phyloP scores from a whole-genome alignment of 768 basidiomycete genomes.

The Nidula microcarpa region DNA sequence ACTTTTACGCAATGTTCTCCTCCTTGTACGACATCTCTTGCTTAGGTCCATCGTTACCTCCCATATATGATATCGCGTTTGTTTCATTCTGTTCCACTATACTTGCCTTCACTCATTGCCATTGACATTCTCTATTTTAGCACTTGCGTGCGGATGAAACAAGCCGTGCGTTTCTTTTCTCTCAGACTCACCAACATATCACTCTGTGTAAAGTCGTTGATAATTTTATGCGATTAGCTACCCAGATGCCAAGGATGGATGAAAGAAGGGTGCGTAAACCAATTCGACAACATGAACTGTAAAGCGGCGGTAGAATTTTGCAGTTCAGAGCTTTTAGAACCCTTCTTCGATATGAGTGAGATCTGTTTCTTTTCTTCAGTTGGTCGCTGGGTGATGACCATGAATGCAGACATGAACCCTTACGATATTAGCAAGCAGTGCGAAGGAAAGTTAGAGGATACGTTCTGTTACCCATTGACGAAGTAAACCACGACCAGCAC shows the following conservation, averaged over 20 bases:
- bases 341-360: conserved; percentile 39
- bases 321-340: conserved; percentile 37
- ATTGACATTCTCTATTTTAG: conserved; percentile 24
- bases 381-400: neutral
- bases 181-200: neutral
- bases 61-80: conserved; percentile 44
- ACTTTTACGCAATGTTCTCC: conserved; percentile 39
- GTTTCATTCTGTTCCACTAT: conserved; percentile 20
- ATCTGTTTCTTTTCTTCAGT: neutral
- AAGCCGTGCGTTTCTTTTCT: conserved; percentile 36
- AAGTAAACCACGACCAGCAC: conserved; percentile 11
- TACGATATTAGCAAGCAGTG: conserved; percentile 72
- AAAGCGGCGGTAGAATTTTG: conserved; percentile 63
- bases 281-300: conserved; percentile 65
- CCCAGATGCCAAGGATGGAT: conserved; percentile 62
- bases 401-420: conserved; percentile 39
- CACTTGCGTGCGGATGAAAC: conserved; percentile 56
- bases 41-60: conserved; percentile 25
- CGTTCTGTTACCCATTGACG: conserved; percentile 59
- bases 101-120: conserved; percentile 15
- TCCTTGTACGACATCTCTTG: conserved; percentile 40
- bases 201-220: neutral
- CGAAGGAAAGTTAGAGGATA: conserved; percentile 39
- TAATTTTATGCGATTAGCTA: conserved; percentile 32
- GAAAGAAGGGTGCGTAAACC: conserved; percentile 53